Conservation (phyloP, 2,329 filamentous ascomycete species). For the Cladosporium cucumerinum region DNA sequence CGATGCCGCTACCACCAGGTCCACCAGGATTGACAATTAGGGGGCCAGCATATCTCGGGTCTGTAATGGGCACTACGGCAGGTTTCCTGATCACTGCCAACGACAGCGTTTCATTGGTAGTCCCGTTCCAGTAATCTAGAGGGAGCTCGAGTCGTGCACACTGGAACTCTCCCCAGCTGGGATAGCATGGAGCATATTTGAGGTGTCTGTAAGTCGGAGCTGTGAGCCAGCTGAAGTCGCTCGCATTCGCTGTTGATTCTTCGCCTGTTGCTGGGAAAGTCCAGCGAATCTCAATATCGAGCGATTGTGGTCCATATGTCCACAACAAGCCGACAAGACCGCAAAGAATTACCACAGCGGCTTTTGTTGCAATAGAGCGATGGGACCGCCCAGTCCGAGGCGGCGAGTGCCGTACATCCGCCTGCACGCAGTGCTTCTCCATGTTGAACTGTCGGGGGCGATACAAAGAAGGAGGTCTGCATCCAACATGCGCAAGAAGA, state of each 20-base stretch:
- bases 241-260: background rate
- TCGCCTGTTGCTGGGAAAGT: background rate
- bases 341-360: background rate
- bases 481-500: background rate
- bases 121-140: slow-evolving; percentile 43
- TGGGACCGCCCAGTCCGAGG: background rate
- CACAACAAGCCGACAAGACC: background rate
- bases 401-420: background rate
- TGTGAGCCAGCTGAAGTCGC: slow-evolving; percentile 21
- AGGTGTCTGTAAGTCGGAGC: slow-evolving; percentile 15
- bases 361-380: background rate
- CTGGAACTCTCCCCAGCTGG: slow-evolving; percentile 35
- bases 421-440: background rate
- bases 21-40: slow-evolving; percentile 45
- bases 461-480: background rate
- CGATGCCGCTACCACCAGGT: slow-evolving; percentile 41
- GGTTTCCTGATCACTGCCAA: slow-evolving; percentile 48
- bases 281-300: background rate
- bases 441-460: background rate
- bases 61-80: slow-evolving; percentile 40
- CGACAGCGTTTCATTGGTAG: slow-evolving; percentile 35
- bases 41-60: slow-evolving; percentile 42
- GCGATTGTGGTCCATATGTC: background rate
- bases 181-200: slow-evolving; percentile 38
- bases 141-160: slow-evolving; percentile 51